phyloP scores from a whole-genome alignment of 2,329 filamentous ascomycete genomes.

The Colletotrichum karsti region DNA sequence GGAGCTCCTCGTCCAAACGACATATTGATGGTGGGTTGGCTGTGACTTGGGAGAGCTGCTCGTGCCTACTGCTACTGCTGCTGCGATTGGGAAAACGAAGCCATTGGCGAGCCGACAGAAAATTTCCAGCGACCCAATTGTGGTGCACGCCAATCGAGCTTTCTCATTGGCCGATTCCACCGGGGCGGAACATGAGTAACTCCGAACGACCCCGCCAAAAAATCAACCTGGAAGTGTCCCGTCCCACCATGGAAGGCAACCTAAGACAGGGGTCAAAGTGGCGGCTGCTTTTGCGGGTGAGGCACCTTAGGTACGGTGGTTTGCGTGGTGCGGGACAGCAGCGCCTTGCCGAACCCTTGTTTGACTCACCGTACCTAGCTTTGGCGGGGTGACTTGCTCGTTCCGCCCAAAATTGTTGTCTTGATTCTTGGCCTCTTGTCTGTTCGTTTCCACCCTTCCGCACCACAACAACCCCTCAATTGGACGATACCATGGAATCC shows the following conservation, averaged over 20 bases:
- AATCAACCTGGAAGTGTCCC: not conserved
- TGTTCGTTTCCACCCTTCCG: not conserved
- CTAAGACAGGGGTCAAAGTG: not conserved
- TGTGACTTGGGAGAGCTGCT: conserved; percentile 24
- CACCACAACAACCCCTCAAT: conserved; percentile 9
- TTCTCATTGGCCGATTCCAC: not conserved
- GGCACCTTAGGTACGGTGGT: not conserved
- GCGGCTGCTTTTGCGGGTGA: not conserved
- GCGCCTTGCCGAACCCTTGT: conserved; percentile 17
- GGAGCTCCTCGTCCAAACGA: conserved; percentile 32
- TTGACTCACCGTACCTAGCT: conserved; percentile 26
- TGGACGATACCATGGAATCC: conserved; percentile 51
- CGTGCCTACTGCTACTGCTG: conserved; percentile 1
- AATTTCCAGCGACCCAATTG: conserved; percentile 29
- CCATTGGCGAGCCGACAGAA: conserved; percentile 17
- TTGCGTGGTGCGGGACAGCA: not conserved
- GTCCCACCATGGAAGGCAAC: not conserved
- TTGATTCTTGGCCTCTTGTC: not conserved
- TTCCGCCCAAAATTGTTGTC: conserved; percentile 22
- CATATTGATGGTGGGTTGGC: conserved; percentile 24
- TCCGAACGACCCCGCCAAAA: conserved; percentile 20
- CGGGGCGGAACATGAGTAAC: conserved; percentile 14
- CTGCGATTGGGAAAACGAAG: conserved; percentile 13
- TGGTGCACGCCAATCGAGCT: conserved; percentile 25
- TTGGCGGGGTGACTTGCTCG: conserved; percentile 28